Conservation (phyloP, 148 eudicot species). For the Silene uniflora region DNA sequence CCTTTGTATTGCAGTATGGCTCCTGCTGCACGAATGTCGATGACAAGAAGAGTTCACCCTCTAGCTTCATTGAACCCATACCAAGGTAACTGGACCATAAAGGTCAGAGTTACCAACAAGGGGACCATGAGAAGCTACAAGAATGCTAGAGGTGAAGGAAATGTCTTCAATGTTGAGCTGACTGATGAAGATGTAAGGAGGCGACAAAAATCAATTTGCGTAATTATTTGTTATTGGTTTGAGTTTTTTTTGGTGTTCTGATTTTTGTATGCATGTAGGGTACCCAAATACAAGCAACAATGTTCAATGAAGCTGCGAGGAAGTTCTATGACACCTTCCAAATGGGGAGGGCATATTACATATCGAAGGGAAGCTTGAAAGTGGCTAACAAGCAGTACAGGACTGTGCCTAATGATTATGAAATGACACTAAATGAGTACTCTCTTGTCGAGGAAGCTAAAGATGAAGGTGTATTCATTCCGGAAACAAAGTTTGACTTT, state of each 20-base stretch:
- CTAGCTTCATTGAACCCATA: conserved; percentile 92
- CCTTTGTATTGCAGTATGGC: conserved; percentile 53
- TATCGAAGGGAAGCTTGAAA: conserved; percentile 77
- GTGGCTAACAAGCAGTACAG: conserved; percentile 94
- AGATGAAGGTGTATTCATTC: conserved; percentile 63
- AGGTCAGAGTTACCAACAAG: conserved; percentile 84
- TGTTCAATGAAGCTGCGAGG: conserved; percentile 95
- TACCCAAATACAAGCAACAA: conserved; percentile 96
- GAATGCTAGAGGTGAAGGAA: conserved; percentile 90
- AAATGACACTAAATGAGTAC: conserved; percentile 84
- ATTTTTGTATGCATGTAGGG: conserved; percentile 47
- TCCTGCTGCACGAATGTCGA: conserved; percentile 85
- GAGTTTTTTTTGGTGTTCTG: not conserved
- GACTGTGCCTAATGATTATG: conserved; percentile 89
- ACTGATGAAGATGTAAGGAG: conserved; percentile 99
- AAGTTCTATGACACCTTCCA: conserved; percentile 82
- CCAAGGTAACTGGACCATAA: conserved; percentile 94
- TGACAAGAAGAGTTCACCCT: conserved; percentile 82
- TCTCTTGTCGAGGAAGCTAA: conserved; percentile 78
- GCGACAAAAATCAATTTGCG: not conserved
- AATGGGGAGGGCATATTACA: conserved; percentile 85
- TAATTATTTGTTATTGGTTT: not conserved
- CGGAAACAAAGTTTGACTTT: conserved; percentile 80
- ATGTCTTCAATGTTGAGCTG: conserved; percentile 90
- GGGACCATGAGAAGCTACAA: conserved; percentile 66